A percentile compares a stretch with the other conserved stretches of the same genome.
Evolutionary conservation across 805 yeast genomes (phyloP).

Genomic region (Debaryomyces hansenii): DNA sequence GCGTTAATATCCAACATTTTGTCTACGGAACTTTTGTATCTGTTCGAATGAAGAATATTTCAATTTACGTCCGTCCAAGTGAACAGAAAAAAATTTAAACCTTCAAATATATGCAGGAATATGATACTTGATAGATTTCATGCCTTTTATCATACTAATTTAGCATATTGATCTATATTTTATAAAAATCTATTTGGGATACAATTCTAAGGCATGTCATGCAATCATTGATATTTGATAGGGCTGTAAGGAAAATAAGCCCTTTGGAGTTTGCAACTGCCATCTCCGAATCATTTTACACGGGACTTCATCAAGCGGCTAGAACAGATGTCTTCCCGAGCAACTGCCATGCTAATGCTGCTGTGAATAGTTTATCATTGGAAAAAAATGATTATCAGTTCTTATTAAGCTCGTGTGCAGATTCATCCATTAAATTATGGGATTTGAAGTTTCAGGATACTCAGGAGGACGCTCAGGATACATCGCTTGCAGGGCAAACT

Average conservation of each 20-base stretch:
- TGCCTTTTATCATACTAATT: not conserved
- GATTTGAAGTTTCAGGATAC: constrained; percentile 37
- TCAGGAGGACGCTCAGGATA: constrained; percentile 8
- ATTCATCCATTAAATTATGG: constrained; percentile 69
- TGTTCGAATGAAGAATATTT: not conserved
- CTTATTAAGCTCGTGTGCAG: constrained; percentile 72
- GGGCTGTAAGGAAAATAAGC: constrained; percentile 26
- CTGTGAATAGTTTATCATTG: constrained; percentile 58
- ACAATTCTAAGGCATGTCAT: constrained; percentile 16
- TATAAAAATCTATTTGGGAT: too few species aligned
- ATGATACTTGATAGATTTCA: not conserved
- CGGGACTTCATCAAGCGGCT: constrained; percentile 23
- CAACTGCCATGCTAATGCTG: constrained; percentile 49
- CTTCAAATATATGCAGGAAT: not conserved
- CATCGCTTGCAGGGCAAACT: constrained; percentile 11
- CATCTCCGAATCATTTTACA: constrained; percentile 36
- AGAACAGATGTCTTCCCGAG: constrained; percentile 34
- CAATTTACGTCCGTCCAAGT: not conserved
- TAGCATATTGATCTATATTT: too few species aligned
- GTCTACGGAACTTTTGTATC: constrained; percentile 1
- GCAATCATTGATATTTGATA: constrained; percentile 40
- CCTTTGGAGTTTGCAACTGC: constrained; percentile 36
- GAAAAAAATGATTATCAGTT: constrained; percentile 48
- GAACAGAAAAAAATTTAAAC: not conserved
- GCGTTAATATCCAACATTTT: constrained; percentile 87